phyloP scores from a whole-genome alignment of 352 stramenopile genomes.

The Phytophthora brassicae region DNA sequence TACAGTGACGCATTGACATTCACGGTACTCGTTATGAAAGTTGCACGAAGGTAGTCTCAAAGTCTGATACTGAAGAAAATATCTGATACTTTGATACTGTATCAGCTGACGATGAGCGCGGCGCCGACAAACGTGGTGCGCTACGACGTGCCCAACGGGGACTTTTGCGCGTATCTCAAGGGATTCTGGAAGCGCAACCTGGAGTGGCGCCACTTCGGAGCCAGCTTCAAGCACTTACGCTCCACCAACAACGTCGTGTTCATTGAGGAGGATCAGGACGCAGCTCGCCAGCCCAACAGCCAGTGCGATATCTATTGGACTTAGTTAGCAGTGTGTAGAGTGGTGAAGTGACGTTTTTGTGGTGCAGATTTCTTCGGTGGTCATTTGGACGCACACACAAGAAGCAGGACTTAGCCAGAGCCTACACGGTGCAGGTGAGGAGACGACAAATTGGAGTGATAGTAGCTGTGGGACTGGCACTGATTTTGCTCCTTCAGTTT shows the following conservation, averaged over 20 bases:
- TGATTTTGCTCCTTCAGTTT: constrained; percentile 46
- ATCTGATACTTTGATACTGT: not conserved
- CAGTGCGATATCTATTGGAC: constrained; percentile 34
- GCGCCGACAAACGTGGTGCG: constrained; percentile 35
- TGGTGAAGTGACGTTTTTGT: not conserved
- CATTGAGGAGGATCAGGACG: constrained; percentile 75
- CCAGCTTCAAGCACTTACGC: constrained; percentile 76
- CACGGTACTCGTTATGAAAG: constrained; percentile 15
- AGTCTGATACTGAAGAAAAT: not conserved
- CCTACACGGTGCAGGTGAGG: constrained; percentile 77
- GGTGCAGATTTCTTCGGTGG: constrained; percentile 72
- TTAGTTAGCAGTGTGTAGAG: not conserved
- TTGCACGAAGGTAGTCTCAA: not conserved
- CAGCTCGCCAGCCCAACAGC: constrained; percentile 71
- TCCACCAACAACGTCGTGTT: constrained; percentile 82
- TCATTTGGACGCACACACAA: constrained; percentile 75
- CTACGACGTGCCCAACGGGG: constrained; percentile 62
- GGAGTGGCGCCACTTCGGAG: constrained; percentile 78
- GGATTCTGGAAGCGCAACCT: constrained; percentile 85
- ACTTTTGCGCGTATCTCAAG: constrained; percentile 74
- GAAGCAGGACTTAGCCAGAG: constrained; percentile 67
- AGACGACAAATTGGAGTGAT: too few species aligned
- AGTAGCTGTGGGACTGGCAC: not conserved
- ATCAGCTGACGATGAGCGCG: constrained; percentile 20
- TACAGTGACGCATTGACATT: constrained; percentile 8